Conservation (phyloP, 2,329 filamentous ascomycete species). For the Claviceps cyperi region DNA sequence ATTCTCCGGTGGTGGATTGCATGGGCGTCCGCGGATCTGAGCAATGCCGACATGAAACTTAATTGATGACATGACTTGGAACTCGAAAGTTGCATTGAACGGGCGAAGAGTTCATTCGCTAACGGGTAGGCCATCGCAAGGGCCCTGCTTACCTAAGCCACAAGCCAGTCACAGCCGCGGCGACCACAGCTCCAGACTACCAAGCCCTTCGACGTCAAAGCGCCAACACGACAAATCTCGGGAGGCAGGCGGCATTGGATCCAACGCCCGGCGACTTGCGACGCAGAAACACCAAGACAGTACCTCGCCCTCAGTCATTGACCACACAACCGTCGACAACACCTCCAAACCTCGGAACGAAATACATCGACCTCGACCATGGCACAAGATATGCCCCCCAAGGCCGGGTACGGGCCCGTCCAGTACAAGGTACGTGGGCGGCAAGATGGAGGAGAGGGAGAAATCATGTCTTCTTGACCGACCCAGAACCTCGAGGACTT, state of each 20-base stretch:
- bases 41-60: no score
- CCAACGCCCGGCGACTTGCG: not conserved
- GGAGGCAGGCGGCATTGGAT: conserved; percentile 1
- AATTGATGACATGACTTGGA: no score
- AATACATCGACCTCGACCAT: conserved; percentile 44
- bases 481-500: no score
- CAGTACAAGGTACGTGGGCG: conserved; percentile 75
- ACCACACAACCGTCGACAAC: not conserved
- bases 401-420: conserved; percentile 86
- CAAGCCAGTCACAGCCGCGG: not conserved
- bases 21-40: no score
- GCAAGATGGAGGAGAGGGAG: not conserved
- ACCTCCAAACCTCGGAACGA: not conserved
- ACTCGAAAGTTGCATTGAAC: no score
- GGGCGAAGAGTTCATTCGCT: no score
- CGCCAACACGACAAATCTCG: not conserved
- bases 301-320: not conserved
- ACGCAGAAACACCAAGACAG: not conserved
- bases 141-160: conserved; percentile 1
- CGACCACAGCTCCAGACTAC: not conserved
- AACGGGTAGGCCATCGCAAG: not conserved
- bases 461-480: no score
- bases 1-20: no score
- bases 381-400: conserved; percentile 95
- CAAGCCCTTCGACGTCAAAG: not conserved